Base-by-base conservation (phyloP, 2,329 filamentous ascomycete genomes). In the Sclerotinia subarctica region DNA sequence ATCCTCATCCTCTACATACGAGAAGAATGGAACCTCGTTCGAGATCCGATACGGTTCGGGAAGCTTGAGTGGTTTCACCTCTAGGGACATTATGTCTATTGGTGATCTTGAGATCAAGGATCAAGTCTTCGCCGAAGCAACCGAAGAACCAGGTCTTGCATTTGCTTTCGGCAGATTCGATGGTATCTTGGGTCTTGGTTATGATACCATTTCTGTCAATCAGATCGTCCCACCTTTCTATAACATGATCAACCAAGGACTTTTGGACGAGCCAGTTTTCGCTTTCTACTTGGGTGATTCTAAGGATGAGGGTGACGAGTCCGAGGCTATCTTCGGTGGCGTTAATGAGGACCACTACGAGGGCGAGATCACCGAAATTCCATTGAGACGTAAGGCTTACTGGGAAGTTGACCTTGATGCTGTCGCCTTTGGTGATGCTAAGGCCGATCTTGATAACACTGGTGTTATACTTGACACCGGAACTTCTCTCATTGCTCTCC, bases 81-180 rank as follows among this genome's bases (percentile, higher is more conserved):
- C 95, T 70, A 87, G 94, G 79, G 95, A 99, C 79, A 87, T 84
- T 54, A 82, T 99, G 74, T 85, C 84, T 74, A 97, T 99, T 74
- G 95, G 95, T 73, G 94, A 98, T 80, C 80, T 99, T 76, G 89
- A 86, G 77, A 87, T 99, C 80, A 89, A 96, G 85, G 81, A 90
- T 74, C 95, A 98, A 82, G 88, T 95, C 80, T 99, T 99, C 76
- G 96, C 94, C 72, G 95, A 99, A 84, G 95, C 94, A 46, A 98
- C 94, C 66, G 90, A 86, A 76, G 95, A 99, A 85, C 95, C 95
- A 72, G 96, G 96, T 71, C 87, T 99, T 76, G 95, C 95, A 68
- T 99, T 99, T 78, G 95, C 95, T 77, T 99, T 99, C 77, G 95
- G 95, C 78, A 89, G 93, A 75, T 99, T 99, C 78, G 95, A 99